Evolutionary conservation across 441 rosid species (phyloP).

Genomic region (Aquilaria agallochum): DNA sequence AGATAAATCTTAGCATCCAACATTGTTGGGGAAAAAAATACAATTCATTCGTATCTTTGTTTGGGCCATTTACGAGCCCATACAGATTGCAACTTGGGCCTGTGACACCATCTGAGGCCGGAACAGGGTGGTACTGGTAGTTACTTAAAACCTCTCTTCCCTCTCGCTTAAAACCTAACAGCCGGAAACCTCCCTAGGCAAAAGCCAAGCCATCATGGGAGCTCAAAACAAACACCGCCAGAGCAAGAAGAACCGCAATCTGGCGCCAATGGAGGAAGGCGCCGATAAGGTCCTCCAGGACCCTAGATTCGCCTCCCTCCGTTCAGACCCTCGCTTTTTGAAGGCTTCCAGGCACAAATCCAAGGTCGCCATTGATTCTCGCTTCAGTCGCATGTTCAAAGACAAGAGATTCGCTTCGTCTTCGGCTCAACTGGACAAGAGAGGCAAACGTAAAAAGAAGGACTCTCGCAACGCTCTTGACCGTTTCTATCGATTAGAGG

Average conservation of each 20-base stretch:
- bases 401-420: constrained; percentile 50
- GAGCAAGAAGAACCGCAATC: constrained; percentile 7
- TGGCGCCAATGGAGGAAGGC: too few species aligned
- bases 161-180: constrained; percentile 7
- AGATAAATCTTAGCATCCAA: too few species aligned
- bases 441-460: constrained; percentile 66
- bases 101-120: too few species aligned
- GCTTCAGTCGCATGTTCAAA: constrained; percentile 54
- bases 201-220: constrained; percentile 36
- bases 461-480: constrained; percentile 35
- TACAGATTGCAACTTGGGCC: too few species aligned
- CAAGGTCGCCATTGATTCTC: constrained; percentile 73
- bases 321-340: constrained; percentile 81
- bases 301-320: constrained; percentile 59
- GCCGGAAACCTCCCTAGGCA: constrained; percentile 4
- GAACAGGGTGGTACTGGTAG: too few species aligned
- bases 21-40: too few species aligned
- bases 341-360: constrained; percentile 49
- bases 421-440: constrained; percentile 62
- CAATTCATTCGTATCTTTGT: too few species aligned
- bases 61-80: too few species aligned
- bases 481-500: constrained; percentile 61
- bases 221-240: constrained; percentile 32
- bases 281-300: constrained; percentile 38
- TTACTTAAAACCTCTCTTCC: background rate